A percentile compares a stretch with the other conserved stretches of the same genome.
These are phyloP conservation scores for Rhododendron molle DNA, from an alignment of 148 eudicot genomes.

Conservation along the genomic window DNA sequence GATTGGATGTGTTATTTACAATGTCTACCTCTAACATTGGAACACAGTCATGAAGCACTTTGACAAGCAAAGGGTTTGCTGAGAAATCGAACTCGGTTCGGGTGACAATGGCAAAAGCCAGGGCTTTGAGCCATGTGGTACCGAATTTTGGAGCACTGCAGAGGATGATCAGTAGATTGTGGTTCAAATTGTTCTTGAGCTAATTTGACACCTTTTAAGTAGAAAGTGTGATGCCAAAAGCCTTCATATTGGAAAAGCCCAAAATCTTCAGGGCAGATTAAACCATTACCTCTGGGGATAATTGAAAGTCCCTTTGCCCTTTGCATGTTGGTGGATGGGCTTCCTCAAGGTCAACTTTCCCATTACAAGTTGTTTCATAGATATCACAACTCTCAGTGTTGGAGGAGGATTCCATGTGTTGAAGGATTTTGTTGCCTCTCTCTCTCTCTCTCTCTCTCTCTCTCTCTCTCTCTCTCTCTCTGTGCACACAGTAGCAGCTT, in stretches of 20 bases:
- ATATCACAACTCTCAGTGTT: no score
- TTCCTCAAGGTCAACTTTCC: neutral
- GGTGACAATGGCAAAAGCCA: neutral
- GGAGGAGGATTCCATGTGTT: no score
- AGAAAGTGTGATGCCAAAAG: neutral
- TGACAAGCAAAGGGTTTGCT: neutral
- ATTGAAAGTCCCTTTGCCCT: neutral
- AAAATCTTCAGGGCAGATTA: neutral
- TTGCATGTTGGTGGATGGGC: no score
- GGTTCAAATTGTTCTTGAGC: neutral
- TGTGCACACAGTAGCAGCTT: no score
- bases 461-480: no score
- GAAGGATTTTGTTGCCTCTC: no score
- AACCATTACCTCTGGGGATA: neutral
- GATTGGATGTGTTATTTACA: neutral
- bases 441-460: no score
- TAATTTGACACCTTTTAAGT: neutral
- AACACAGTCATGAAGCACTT: neutral
- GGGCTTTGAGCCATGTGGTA: conserved; percentile 15
- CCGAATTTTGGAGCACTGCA: neutral
- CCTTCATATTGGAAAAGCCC: conserved; percentile 1
- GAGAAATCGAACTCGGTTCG: neutral
- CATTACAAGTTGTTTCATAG: no score
- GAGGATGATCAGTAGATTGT: neutral
- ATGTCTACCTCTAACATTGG: neutral